Evolutionary conservation across 805 yeast genomes (phyloP).

Genomic region (Cyberlindnera euphorbiae): DNA sequence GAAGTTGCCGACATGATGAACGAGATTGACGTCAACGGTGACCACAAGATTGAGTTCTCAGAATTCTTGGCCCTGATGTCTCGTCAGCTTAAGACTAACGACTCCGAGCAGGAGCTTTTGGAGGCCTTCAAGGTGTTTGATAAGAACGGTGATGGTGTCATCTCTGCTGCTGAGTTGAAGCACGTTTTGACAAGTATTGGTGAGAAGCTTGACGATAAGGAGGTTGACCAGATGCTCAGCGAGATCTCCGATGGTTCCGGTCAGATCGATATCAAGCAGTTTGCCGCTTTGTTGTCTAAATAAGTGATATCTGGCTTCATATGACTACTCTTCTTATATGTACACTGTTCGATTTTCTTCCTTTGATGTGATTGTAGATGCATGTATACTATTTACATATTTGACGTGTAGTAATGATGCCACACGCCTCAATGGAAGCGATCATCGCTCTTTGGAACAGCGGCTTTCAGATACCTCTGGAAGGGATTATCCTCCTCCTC

Average conservation of each 20-base stretch:
- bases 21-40: constrained; percentile 94
- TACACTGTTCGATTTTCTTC: too few relatives aligned
- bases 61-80: constrained; percentile 79
- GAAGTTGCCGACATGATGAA: constrained; percentile 96
- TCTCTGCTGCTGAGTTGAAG: constrained; percentile 92
- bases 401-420: too few relatives aligned
- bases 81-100: constrained; percentile 91
- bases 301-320: constrained; percentile 29
- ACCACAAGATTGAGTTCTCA: constrained; percentile 80
- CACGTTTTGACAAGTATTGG: constrained; percentile 97
- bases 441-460: constrained; percentile 34
- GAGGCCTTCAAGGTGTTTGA: constrained; percentile 99
- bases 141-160: constrained; percentile 90
- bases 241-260: constrained; percentile 97
- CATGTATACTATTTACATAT: too few relatives aligned
- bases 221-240: constrained; percentile 94
- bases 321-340: too few relatives aligned
- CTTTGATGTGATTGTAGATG: too few relatives aligned
- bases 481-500: constrained; percentile 32
- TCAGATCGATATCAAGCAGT: constrained; percentile 94
- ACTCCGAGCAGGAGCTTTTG: constrained; percentile 92
- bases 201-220: constrained; percentile 93
- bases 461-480: constrained; percentile 31
- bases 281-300: constrained; percentile 84
- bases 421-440: constrained; percentile 23